Base-by-base conservation (phyloP, 768 basidiomycete species). In the Phylloporus arenicola region DNA sequence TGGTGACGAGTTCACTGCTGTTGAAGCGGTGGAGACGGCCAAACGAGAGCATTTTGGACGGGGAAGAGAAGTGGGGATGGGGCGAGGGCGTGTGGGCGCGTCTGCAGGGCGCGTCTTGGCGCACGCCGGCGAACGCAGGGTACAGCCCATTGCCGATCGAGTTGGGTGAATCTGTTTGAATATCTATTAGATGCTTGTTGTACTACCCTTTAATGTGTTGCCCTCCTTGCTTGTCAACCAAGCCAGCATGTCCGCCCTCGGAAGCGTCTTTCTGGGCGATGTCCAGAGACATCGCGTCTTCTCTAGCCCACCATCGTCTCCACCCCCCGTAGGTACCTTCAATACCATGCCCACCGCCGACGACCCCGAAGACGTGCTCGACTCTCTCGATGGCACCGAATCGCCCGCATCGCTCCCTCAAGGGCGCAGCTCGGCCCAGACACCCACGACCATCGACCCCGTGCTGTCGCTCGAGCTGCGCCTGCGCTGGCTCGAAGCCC, bases 1-100 rank as follows among this genome's bases (percentile, higher is more conserved):
- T 99, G 45, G 95, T 99, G 14, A 82, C 81, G 24, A 92, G 89
- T 52, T 93, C 90, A 52, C 71, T 98, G 64, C 81, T 88, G 41
- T 75, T 99, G 55, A 86, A 79, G 62, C 83, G 85, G 79, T 95
- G 92, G 92, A 77, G 70, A 43, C 74, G 90, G 29, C 91, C 91
- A 2, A 61, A 56, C 60, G 75, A 72, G 27, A 88, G 86, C 55
- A 61, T 93, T 37, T 80, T 92, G 80, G 84, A 83, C 7, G 85
- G 78, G 54, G 57, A 41, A n/a, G 62, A 59, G 5, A 70, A 72
- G 58, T 29, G 39, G 45, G 14, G 42, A 34, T 53, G 53, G 62
- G 29, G 41, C 10, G 53, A 48, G 6, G 17, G 35, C 1, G 8
- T 75, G 46, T 60, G 62, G 57, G 72, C 70, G 17, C 74, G 74